Evolutionary conservation across 1,139 yeast species (phyloP), one percentile per base, ranked within the genome.

Genomic region (Debaryomyces udenii): DNA sequence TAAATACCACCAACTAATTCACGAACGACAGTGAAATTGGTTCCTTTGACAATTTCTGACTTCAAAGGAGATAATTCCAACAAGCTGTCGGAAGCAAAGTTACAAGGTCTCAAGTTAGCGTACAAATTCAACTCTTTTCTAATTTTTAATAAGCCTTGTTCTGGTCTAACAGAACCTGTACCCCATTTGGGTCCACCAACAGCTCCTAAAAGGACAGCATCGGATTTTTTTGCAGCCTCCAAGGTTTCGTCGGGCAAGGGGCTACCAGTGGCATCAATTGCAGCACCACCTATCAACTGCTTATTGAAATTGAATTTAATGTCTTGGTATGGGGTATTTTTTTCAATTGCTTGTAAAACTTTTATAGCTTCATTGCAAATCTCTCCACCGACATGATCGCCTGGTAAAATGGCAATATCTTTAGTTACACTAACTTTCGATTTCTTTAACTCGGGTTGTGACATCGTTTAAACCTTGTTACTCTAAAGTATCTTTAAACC

Each of bases 101-200:
- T 87, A 70, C 98, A 93, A 35, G 99, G 99, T 66, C 99, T 83
- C 65, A 93, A 77, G 66, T 93, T 93, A 46, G 99, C 99, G 64
- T 93, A 93, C 53, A 93, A 74, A 64, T 86, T 88, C 63, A 93
- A 80, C 64, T 89, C 99, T 66, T 93, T 93, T 68, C 99, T 81
- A 64, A 93, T 91, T 70, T 90, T 80, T 51, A 93, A 78, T 55
- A 93, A 78, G 46, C 99, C 99, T 68, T 89, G 98, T 67, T 93
- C 99, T 38, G 99, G 99, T 70, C 99, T 83, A 38, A 93, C 97
- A 11, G 78, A 58, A 23, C 93, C 97, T 27, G 97, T 87, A 27
- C 95, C 94, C 99, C 99, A 93, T 68, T 93, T 93, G 46, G 99
- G 99, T 22, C 99, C 99, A 49, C 99, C 99, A 20, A 93, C 99